Evolutionary conservation across 2,329 filamentous ascomycete genomes (phyloP), one percentile per base, ranked within the genome.

Genomic region (Cladobotryum mycophilum): DNA sequence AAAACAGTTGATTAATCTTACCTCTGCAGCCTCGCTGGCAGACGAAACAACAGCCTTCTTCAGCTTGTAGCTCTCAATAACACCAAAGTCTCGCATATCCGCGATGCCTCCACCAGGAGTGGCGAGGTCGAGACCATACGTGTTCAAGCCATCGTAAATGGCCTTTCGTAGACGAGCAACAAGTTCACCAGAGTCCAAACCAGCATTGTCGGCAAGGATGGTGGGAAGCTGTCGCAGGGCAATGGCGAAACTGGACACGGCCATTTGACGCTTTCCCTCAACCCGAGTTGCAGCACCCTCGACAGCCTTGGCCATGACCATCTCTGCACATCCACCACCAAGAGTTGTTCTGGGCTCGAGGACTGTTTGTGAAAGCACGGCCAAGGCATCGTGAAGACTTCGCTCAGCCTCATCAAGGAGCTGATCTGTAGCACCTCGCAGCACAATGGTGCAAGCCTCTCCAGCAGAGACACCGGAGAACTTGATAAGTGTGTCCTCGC

Each of bases 231-330:
- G 93, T 63, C 91, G 84, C 53, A 99, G 79, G 30, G 93, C 93
- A 52, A 85, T 79, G 20, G 92, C 88, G 66, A 97, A 99, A 4
- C 89, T 82, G 56, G 91, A 85, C 17, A 97, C 92, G 2, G 93
- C 93, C 63, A 96, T 79, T 61, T 95, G 91, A 71, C 93, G 92
- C 84, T 99, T 99, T 68, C 93, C 93, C 60, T 93, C 90, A 7
- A 96, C 88, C 62, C 95, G 92, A 55, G 95, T 91, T 18, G 91
- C 91, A 5, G 89, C 89, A 54, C 87, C 88, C 66, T 96, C 92
- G 18, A 99, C 93, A 7, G 93, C 93, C 78, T 96, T 96, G 57
- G 92, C 89, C 93, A 99, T 99, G 60, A 95, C 76, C 92, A 97
- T 97, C 80, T 99, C 93, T 4, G 92, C 91, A 65, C 90, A 97